Conservation (phyloP, 306 rosid species). For the Quercus glauca region DNA sequence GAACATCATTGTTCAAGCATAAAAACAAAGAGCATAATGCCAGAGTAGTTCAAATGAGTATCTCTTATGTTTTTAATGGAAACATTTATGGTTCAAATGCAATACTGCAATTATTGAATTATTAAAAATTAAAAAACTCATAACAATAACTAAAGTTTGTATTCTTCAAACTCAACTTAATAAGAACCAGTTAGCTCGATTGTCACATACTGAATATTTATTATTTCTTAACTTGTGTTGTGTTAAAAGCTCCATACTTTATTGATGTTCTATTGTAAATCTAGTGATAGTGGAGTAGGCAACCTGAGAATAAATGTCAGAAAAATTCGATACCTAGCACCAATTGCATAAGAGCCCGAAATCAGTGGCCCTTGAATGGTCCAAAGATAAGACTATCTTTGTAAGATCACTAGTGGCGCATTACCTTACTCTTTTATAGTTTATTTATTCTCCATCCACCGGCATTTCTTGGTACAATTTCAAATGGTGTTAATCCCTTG, state of each 20-base stretch:
- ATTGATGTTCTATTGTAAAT: not conserved
- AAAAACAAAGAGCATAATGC: not conserved
- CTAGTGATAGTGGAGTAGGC: not conserved
- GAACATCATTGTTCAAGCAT: not conserved
- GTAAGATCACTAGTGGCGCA: constrained; percentile 1
- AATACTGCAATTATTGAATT: too few relatives aligned
- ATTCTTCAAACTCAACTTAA: too few relatives aligned
- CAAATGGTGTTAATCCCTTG: not conserved
- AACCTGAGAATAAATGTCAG: not conserved
- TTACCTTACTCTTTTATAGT: constrained; percentile 12
- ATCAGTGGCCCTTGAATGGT: constrained; percentile 9
- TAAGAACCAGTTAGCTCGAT: too few relatives aligned
- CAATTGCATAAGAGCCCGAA: not conserved
- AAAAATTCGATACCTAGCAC: not conserved
- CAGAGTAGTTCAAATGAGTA: too few relatives aligned
- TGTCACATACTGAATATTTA: too few relatives aligned
- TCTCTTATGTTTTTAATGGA: too few relatives aligned
- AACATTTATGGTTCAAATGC: too few relatives aligned
- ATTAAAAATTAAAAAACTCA: too few relatives aligned
- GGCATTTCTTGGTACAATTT: not conserved
- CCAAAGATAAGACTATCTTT: not conserved
- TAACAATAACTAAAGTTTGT: too few relatives aligned
- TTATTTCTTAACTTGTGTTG: too few relatives aligned
- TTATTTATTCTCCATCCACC: constrained; percentile 35
- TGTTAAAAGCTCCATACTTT: too few relatives aligned